Evolutionary conservation across 768 basidiomycete genomes (phyloP).

Genomic region (Auricularia auricula-judae): DNA sequence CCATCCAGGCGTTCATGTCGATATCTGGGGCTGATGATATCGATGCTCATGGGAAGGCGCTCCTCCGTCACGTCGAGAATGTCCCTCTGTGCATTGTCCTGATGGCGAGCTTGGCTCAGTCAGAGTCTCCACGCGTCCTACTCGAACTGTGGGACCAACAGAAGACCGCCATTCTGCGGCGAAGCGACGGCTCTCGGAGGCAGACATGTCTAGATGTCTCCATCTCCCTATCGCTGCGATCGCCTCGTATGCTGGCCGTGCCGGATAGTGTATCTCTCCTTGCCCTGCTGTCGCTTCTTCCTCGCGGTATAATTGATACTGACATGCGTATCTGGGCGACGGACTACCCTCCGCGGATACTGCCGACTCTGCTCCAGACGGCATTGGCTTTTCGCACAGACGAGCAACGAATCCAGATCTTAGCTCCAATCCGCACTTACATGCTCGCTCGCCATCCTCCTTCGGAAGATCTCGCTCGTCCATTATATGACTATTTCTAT

Average conservation of each 20-base stretch:
- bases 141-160: neutral
- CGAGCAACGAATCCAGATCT: neutral
- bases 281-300: neutral
- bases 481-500: too few relatives aligned
- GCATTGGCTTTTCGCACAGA: neutral
- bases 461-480: too few relatives aligned
- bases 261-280: neutral
- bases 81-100: neutral
- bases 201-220: neutral
- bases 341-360: neutral
- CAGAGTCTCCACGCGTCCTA: neutral
- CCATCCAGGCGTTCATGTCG: neutral
- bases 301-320: conserved; percentile 6
- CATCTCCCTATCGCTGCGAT: neutral
- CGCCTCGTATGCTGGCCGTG: neutral
- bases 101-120: neutral
- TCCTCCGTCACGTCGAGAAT: neutral
- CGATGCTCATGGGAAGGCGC: neutral
- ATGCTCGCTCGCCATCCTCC: neutral
- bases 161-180: neutral
- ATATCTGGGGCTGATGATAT: neutral
- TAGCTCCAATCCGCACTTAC: neutral
- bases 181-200: neutral
- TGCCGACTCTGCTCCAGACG: neutral
- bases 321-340: conserved; percentile 9